Base-by-base conservation (phyloP, 2,329 filamentous ascomycete species). In the Tolypocladium tundrense region DNA sequence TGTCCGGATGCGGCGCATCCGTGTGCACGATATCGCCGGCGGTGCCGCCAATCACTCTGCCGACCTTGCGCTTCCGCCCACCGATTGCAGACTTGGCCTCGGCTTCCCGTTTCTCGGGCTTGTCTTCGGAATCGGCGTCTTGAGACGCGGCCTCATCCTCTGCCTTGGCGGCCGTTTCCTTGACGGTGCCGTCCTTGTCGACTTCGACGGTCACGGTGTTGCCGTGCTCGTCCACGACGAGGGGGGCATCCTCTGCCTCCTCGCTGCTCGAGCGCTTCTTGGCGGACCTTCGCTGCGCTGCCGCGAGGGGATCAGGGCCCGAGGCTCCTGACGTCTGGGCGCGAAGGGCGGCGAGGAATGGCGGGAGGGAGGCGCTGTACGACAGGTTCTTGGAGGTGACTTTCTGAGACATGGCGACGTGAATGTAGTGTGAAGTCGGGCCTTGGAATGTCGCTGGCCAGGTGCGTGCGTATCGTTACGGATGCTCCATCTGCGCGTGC, bases 231-330 rank as follows among this genome's bases (percentile, higher is more conserved):
- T 93, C 83, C 4, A 94, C 83, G 55, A 90, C 84, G 0, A 90
- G 79, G 0, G 90, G 90, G 54, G 79, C 86, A 69, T 93, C 89
- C 64, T 93, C 89, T 14, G 87, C 88, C 60, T 91, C 85, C 45
- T 86, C 86, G 63, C 87, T 85, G 59, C 76, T 82, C 19, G 81
- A 83, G 41, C 78, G 79, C 72, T 76, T 81, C 73, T 77, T 81
- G 59, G 66, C 71, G 54, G 77, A 74, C n/a, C 81, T 74, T 2
- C 80, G 73, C 21, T 75, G 75, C 7, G 73, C 75, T 1, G 79
- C 76, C 42, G 83, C 73, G 48, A 82, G 73, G 5, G 79, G 78
- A 58, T 84, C 79, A 64, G 83, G 75, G 42, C 80, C 72, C 71
- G 76, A 68, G 77, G 70, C 66, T 72, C 72, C 70, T 68, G 77